Conservation (phyloP, 805 yeast genomes). For the Candida parachauliodes region DNA sequence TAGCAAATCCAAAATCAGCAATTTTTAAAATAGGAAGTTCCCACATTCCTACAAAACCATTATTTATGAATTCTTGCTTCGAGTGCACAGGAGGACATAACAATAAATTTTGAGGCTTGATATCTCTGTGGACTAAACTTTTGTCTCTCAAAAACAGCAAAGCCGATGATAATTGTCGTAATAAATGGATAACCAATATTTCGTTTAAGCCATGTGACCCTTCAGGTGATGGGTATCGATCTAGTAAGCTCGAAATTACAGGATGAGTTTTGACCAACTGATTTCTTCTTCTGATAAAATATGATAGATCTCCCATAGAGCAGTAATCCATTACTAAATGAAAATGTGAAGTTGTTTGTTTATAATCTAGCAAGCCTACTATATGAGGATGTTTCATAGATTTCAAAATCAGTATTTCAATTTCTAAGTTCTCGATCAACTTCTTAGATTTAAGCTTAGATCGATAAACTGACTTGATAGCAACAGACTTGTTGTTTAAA, state of each 20-base stretch:
- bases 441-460: slow-evolving; percentile 82
- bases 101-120: slow-evolving; percentile 87
- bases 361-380: slow-evolving; percentile 80
- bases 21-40: slow-evolving; percentile 87
- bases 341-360: slow-evolving; percentile 72
- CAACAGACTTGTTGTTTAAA: slow-evolving; percentile 59
- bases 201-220: slow-evolving; percentile 77
- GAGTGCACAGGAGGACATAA: slow-evolving; percentile 80
- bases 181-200: slow-evolving; percentile 73
- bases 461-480: slow-evolving; percentile 83
- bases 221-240: slow-evolving; percentile 79
- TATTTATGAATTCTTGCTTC: slow-evolving; percentile 51
- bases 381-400: slow-evolving; percentile 90
- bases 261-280: slow-evolving; percentile 76
- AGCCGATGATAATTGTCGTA: slow-evolving; percentile 84
- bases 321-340: slow-evolving; percentile 96
- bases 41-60: slow-evolving; percentile 72
- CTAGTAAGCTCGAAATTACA: slow-evolving; percentile 67
- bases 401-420: slow-evolving; percentile 86
- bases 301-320: slow-evolving; percentile 89
- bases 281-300: slow-evolving; percentile 72
- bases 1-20: slow-evolving; percentile 97
- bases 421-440: slow-evolving; percentile 83
- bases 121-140: slow-evolving; percentile 90
- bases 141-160: slow-evolving; percentile 75